Percentiles rank a stretch among this genome's conserved stretches.
Conservation (phyloP, 2,329 filamentous ascomycete species). For the Emericellopsis cladophorae region DNA sequence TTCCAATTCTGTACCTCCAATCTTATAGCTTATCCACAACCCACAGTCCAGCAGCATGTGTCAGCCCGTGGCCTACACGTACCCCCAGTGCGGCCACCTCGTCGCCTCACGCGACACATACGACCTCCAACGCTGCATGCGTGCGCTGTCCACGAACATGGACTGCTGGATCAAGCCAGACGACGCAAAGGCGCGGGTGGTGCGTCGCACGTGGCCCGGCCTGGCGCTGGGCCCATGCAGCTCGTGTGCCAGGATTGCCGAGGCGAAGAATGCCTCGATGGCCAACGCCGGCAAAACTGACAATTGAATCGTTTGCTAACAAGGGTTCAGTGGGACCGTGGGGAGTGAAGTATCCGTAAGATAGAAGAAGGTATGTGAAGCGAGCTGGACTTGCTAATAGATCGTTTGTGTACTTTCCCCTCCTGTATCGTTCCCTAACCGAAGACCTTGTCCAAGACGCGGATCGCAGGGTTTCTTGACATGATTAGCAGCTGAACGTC, state of each 20-base stretch:
- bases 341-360: neutral
- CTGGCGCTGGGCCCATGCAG: neutral
- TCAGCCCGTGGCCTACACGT: conserved; percentile 8
- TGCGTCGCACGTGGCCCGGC: neutral
- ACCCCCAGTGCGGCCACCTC: conserved; percentile 10
- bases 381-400: neutral
- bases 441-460: conserved; percentile 7
- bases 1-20: no score
- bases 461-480: conserved; percentile 7
- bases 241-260: neutral
- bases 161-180: conserved; percentile 10
- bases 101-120: conserved; percentile 4
- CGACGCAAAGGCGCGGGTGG: neutral
- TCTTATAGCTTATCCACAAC: no score
- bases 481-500: neutral
- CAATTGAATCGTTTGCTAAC: no score
- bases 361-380: neutral
- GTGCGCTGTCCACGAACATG: conserved; percentile 2
- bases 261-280: neutral
- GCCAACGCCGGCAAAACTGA: no score
- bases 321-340: no score
- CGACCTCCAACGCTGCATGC: conserved; percentile 6
- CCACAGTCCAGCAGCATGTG: conserved; percentile 8
- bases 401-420: neutral
- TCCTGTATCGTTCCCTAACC: conserved; percentile 2